Evolutionary conservation across 2,329 filamentous ascomycete genomes (phyloP).

Genomic region (Penicillium thymicola): DNA sequence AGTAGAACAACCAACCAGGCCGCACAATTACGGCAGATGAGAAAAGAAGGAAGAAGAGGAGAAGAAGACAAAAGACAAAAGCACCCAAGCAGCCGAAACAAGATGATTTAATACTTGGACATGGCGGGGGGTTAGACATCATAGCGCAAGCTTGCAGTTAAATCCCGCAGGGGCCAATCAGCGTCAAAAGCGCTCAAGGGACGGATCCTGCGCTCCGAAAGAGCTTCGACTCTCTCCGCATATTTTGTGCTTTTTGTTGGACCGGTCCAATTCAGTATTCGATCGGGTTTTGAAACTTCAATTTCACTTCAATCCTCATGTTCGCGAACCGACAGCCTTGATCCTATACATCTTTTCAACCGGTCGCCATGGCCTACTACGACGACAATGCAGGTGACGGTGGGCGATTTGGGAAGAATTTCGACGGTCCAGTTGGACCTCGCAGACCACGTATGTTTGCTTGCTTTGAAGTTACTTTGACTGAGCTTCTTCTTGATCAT

Average conservation of each 20-base stretch:
- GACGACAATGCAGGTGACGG: conserved; percentile 39
- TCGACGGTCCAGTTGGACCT: conserved; percentile 37
- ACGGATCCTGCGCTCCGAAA: conserved; percentile 9
- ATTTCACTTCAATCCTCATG: not conserved
- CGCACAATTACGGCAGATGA: not conserved
- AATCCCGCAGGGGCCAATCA: conserved; percentile 17
- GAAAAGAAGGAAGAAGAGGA: not conserved
- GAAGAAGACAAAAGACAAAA: not conserved
- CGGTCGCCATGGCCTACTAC: conserved; percentile 36
- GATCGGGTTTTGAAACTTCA: not conserved
- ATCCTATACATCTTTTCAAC: conserved; percentile 6
- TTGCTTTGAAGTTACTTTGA: not conserved
- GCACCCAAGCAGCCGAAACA: not conserved
- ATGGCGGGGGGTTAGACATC: conserved; percentile 5
- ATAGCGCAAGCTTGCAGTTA: conserved; percentile 13
- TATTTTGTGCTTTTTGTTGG: not conserved
- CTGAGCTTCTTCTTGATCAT: not conserved
- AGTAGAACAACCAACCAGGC: not conserved
- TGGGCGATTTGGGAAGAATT: conserved; percentile 32
- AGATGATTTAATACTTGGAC: conserved; percentile 1
- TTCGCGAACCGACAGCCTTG: not conserved
- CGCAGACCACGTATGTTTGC: conserved; percentile 40
- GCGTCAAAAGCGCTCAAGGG: conserved; percentile 5
- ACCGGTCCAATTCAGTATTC: not conserved
- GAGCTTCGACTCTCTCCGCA: conserved; percentile 15